A percentile compares a stretch with the other conserved stretches of the same genome.
Conservation (phyloP, 192 early-diverging fungal genomes). For the Phlyctochytrium planicorne region DNA sequence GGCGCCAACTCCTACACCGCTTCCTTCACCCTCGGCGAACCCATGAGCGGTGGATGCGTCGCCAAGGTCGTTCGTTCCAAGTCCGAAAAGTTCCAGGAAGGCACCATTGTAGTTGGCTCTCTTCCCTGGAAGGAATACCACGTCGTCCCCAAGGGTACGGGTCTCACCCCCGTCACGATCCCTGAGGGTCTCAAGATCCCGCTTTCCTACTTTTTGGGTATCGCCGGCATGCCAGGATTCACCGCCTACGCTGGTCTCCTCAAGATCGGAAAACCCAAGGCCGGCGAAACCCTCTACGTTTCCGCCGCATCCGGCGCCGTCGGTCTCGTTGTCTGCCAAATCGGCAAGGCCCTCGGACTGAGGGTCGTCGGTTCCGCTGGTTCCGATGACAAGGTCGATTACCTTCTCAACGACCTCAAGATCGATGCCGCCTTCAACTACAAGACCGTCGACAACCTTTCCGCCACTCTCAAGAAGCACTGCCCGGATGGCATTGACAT, state of each 20-base stretch:
- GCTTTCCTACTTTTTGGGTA: conserved; percentile 59
- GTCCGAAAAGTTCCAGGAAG: conserved; percentile 54
- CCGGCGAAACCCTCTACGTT: conserved; percentile 81
- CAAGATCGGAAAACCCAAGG: conserved; percentile 67
- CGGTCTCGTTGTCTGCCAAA: conserved; percentile 75
- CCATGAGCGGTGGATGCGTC: conserved; percentile 61
- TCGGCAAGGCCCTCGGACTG: conserved; percentile 72
- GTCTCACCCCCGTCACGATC: conserved; percentile 32
- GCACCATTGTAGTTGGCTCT: conserved; percentile 63
- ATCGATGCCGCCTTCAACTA: conserved; percentile 92
- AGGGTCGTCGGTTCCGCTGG: conserved; percentile 84
- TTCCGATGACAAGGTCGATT: conserved; percentile 77
- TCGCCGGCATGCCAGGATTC: conserved; percentile 78
- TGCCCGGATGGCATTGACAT: conserved; percentile 84
- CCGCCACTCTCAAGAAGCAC: conserved; percentile 52
- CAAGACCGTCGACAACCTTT: conserved; percentile 65
- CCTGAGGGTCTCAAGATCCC: conserved; percentile 44
- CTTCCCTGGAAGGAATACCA: conserved; percentile 62
- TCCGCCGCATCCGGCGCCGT: conserved; percentile 75
- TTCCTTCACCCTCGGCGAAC: conserved; percentile 58
- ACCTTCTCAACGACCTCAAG: conserved; percentile 62
- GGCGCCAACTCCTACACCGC: conserved; percentile 41
- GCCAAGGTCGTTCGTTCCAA: conserved; percentile 65
- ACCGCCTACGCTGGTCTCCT: conserved; percentile 74
- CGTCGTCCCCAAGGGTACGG: conserved; percentile 30